Conservation (phyloP, 352 stramenopile species). For the Phytophthora hibernalis region DNA sequence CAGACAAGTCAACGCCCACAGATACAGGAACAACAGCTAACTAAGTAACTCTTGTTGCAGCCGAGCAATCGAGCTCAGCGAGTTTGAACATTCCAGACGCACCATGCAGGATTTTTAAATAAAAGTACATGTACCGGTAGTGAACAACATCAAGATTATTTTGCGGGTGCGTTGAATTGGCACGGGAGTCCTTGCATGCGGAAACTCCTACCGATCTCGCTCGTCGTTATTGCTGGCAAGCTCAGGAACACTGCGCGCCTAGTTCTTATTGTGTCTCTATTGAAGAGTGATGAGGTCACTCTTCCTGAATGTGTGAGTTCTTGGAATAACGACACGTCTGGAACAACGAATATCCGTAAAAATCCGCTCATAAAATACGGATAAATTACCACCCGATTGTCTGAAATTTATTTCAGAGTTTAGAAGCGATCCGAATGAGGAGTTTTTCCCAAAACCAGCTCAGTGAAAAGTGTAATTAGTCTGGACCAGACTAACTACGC, state of each 20-base stretch:
- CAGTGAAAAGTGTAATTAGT: no score
- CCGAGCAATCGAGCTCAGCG: background rate
- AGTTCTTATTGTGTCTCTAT: background rate
- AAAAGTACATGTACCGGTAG: no score
- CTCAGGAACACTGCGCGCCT: constrained; percentile 3
- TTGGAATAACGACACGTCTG: no score
- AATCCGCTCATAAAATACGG: no score
- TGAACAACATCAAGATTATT: constrained; percentile 20
- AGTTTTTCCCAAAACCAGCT: no score
- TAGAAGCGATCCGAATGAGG: no score
- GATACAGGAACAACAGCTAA: background rate
- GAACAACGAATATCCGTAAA: no score
- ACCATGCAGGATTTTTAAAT: constrained; percentile 14
- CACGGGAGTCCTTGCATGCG: background rate
- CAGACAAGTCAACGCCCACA: background rate
- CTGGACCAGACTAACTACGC: no score
- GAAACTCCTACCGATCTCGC: constrained; percentile 27
- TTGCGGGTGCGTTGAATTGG: constrained; percentile 6
- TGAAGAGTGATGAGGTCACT: no score
- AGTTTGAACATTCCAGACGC: background rate
- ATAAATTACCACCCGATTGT: no score
- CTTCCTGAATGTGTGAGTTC: no score
- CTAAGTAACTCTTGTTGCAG: background rate
- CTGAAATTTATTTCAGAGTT: no score
- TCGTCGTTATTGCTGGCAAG: constrained; percentile 38